Evolutionary conservation across 2,329 filamentous ascomycete genomes (phyloP).

Genomic region (Phialophora macrospora): DNA sequence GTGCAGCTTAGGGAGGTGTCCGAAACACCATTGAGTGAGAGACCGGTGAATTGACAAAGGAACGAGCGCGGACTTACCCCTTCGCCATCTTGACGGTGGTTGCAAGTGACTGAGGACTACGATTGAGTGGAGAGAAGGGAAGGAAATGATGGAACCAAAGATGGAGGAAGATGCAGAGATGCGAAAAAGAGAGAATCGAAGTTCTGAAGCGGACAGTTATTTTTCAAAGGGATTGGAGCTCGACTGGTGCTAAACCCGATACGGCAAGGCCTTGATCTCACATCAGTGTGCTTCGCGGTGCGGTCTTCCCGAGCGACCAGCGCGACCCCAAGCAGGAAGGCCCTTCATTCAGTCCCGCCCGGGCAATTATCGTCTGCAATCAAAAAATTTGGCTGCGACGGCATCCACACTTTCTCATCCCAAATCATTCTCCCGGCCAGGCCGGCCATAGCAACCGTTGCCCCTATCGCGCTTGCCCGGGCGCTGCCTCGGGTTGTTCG

Average conservation of each 20-base stretch:
- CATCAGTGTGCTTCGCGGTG: not conserved
- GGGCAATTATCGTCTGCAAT: constrained; percentile 34
- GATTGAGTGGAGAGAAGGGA: constrained; percentile 44
- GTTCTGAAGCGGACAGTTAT: constrained; percentile 43
- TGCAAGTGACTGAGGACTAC: constrained; percentile 39
- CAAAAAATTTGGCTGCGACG: constrained; percentile 23
- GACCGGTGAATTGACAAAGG: not conserved
- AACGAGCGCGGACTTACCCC: constrained; percentile 38
- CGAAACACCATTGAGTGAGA: not conserved
- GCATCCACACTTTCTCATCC: not conserved
- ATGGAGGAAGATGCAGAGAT: constrained; percentile 39
- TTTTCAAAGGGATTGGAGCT: constrained; percentile 34
- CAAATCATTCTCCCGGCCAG: not conserved
- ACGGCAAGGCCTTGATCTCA: constrained; percentile 21
- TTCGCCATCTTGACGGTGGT: constrained; percentile 52
- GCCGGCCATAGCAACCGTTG: constrained; percentile 17
- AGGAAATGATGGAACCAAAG: constrained; percentile 45
- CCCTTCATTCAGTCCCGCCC: constrained; percentile 21
- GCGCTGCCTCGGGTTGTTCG: constrained; percentile 4
- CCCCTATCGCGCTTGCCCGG: constrained; percentile 20
- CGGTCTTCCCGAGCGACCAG: constrained; percentile 24
- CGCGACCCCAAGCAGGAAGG: constrained; percentile 1
- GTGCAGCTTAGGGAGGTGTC: constrained; percentile 15
- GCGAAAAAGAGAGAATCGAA: constrained; percentile 40
- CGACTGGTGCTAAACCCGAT: constrained; percentile 27